Percentiles rank a stretch among this genome's conserved stretches.
These are phyloP conservation scores for Ambrosiella beaveri DNA, from an alignment of 2,329 filamentous ascomycete genomes.

Conservation along the genomic window DNA sequence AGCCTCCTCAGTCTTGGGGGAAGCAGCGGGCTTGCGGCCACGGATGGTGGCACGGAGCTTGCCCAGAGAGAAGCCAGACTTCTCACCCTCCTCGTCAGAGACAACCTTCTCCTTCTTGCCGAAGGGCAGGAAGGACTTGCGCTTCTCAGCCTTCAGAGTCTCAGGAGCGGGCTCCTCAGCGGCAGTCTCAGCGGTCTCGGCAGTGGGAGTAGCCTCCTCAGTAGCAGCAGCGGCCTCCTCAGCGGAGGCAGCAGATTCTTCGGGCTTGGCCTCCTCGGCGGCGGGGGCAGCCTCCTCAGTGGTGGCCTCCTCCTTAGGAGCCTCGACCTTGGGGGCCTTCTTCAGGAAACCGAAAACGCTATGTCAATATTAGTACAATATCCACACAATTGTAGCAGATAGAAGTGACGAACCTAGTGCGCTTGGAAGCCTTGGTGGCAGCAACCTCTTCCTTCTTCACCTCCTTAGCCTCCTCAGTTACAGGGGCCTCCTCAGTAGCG, in stretches of 20 bases:
- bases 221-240: slow-evolving; percentile 30
- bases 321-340: slow-evolving; percentile 43
- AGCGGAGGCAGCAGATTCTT: slow-evolving; percentile 38
- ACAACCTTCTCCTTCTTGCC: slow-evolving; percentile 57
- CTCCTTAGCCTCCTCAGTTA: slow-evolving; percentile 22
- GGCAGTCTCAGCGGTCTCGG: slow-evolving; percentile 24
- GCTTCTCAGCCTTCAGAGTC: slow-evolving; percentile 57
- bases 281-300: slow-evolving; percentile 31
- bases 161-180: slow-evolving; percentile 40
- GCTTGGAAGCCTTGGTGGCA: slow-evolving; percentile 27
- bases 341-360: slow-evolving; percentile 38
- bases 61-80: slow-evolving; percentile 33
- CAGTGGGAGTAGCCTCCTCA: slow-evolving; percentile 23
- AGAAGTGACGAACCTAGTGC: slow-evolving; percentile 22
- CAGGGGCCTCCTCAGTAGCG: slow-evolving; percentile 31
- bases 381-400: not conserved
- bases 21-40: slow-evolving; percentile 22
- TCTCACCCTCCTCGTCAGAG: slow-evolving; percentile 45
- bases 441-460: slow-evolving; percentile 31
- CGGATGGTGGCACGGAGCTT: slow-evolving; percentile 42
- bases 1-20: slow-evolving; percentile 20
- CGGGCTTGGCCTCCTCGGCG: too few species aligned
- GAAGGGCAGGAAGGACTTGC: slow-evolving; percentile 59
- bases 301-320: slow-evolving; percentile 36
- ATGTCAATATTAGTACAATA: slow-evolving; percentile 13